Base-by-base conservation (phyloP, 2,329 filamentous ascomycete species). In the Calonectria hongkongensis region DNA sequence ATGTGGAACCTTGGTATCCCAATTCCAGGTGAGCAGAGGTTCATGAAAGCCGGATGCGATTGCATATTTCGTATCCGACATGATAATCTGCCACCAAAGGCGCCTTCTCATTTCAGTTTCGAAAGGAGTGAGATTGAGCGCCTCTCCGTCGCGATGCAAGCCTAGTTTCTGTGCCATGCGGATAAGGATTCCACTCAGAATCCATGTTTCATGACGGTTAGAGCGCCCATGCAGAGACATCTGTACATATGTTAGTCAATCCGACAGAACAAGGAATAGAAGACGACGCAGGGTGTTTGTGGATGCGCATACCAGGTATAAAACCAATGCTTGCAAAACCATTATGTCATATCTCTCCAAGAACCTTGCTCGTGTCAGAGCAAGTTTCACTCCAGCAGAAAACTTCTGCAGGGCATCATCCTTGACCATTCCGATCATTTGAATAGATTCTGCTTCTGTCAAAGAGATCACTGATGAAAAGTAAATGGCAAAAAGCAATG, bases 61-160 rank as follows among this genome's bases (percentile, higher is more conserved):
- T 45, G 69, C 69, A n/a, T 67, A 51, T 39, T 71, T 67, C 1
- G 69, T 71, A 54, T 71, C 69, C 39, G 64, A 51, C 63, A 71
- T 67, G 64, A 71, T 60, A 30, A 71, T 71, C 18, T 71, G 69
- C 69, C 69, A 71, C 69, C 69, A 71, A n/a, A 71, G 45, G 1
- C 69, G 63, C 27, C 69, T 25, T 10, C 69, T 64, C 69, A 71
- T 71, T 54, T 71, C 69, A 2, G 69, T 65, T 27, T 71, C 69
- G 27, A 71, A 71, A 2, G 69, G 69, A 5, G 45, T 47, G 36
- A 71, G 48, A 9, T 63, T 39, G 2, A 71, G 45, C 10, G 47
- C 10, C 13, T 71, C 69, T 25, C 69, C 69, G 25, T 71, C 69
- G 2, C 62, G 64, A n/a, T 71, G 69, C 16, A 71, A 18, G 21